phyloP scores from a whole-genome alignment of 164 flowering plant species.

The Akebia trifoliata region DNA sequence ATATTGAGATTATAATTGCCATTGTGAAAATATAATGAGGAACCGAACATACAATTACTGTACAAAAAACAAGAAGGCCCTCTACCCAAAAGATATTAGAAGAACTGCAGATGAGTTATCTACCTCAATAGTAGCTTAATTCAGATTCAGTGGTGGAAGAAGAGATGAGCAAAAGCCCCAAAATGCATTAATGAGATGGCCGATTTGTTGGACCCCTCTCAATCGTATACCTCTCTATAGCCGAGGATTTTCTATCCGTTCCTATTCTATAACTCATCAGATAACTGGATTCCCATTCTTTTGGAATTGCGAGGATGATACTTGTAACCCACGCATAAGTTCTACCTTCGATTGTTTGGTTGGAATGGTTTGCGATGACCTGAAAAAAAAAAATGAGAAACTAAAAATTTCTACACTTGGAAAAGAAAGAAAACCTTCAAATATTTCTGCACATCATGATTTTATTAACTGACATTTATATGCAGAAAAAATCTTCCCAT shows the following conservation, averaged over 20 bases:
- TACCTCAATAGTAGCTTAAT: too few species aligned
- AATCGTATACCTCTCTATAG: too few species aligned
- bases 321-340: conserved; percentile 16
- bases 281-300: conserved; percentile 26
- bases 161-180: too few species aligned
- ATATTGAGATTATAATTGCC: not conserved
- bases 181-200: too few species aligned
- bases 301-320: conserved; percentile 15
- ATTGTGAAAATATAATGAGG: not conserved
- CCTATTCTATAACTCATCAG: not conserved
- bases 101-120: not conserved
- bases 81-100: not conserved
- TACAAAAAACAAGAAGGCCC: not conserved
- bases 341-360: conserved; percentile 39
- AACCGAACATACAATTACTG: not conserved
- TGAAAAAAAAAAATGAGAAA: conserved; percentile 15
- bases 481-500: too few species aligned
- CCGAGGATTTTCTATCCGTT: too few species aligned
- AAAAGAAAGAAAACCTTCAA: not conserved
- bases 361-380: conserved; percentile 21
- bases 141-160: too few species aligned
- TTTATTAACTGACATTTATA: too few species aligned
- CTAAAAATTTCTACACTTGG: not conserved
- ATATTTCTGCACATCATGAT: too few species aligned
- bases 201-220: too few species aligned